Base-by-base conservation (phyloP, 257 asterid genomes). In the Ophiorrhiza pumila region DNA sequence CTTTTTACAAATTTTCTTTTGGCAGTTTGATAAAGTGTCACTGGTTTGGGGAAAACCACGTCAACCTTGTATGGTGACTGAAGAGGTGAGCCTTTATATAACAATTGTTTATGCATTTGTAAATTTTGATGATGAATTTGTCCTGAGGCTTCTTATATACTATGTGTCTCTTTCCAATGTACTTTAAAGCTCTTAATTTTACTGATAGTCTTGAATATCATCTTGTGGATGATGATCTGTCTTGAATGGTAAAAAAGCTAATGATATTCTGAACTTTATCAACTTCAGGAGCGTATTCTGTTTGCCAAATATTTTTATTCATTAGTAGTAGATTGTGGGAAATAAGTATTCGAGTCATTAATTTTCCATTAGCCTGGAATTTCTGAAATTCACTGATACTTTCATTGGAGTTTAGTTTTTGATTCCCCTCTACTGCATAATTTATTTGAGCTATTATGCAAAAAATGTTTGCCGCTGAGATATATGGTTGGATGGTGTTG, bases 31-130 rank as follows among this genome's bases (percentile, higher is more conserved):
- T 56, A 90, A 82, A 80, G 69, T 87, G 78, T 85, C 97, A 32
- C 88, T 90, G 50, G 94, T 87, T 71, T 95, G 98, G 99, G 99
- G 99, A 77, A 95, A 92, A 76, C 99, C 99, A 71, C 98, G 98
- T 5, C 99, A 92, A 85, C 83, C 96, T 65, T 96, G 96, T 23
- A 64, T 95, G 77, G 89, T 91, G 73, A 77, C 80, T 69, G 89
- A 90, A 78, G 98, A 92, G 96, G 99, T 92, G 86, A 67, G 74
- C 25, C 72, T 65, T 69, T 37, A 18, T 60, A 7, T 68, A 5
- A 9, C 25, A 29, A 25, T 34, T 34, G 25, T 55, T 58, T 49
- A 57, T 74, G 37, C n/a, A 60, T 72, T 27, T 32, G 18, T 65
- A 32, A 17, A 72, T 57, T 45, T 71, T 79, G 60, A 74, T 58